Evolutionary conservation across 306 rosid genomes (phyloP), one percentile per base, ranked within the genome.

Genomic region (Lablab purpureus): DNA sequence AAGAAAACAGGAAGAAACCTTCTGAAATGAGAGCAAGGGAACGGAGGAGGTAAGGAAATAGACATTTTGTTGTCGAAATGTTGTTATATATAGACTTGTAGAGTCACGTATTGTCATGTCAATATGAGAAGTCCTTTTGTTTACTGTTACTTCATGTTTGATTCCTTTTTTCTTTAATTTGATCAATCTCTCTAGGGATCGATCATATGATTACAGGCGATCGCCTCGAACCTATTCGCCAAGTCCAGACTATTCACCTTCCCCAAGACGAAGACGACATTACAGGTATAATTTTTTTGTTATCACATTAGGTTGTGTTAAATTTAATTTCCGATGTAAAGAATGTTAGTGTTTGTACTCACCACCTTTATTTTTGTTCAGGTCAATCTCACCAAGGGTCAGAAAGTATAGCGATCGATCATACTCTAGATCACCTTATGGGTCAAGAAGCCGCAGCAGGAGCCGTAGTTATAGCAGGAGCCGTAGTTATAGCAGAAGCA

Each of bases 1-100:
- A 87, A 82, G 91, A 91, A 79, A 93, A 91, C 87, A 84, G 94
- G 78, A 89, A 93, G 88, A 91, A 87, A 56, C 96, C 97, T 69
- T 78, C 87, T 5, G 96, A 91, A 87, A 90, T 91, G 98, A 90
- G 96, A 80, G 88, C 88, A 51, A 87, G 93, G 78, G 92, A 92
- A 27, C 88, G 83, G 22, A 21, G 40, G 10, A 77, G 91, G 94
- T 88, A 71, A 88, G 90, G 71, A 76, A 47, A 30, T 71, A 27
- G 6, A 22, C 46, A 12, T 1, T 65, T 37, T n/a, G 49, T 51
- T 68, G 22, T 58, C 46, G 23, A 7, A 5, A 19, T 36, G 72
- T 47, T 46, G 71, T 54, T 37, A 15, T 84, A 74, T n/a, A 15
- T 41, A 40, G 0, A 40, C 11, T 36, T 27, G 45, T 6, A 13